These are phyloP conservation scores for Physaria fendleri DNA, from an alignment of 345 rosid genomes.

Conservation along the genomic window DNA sequence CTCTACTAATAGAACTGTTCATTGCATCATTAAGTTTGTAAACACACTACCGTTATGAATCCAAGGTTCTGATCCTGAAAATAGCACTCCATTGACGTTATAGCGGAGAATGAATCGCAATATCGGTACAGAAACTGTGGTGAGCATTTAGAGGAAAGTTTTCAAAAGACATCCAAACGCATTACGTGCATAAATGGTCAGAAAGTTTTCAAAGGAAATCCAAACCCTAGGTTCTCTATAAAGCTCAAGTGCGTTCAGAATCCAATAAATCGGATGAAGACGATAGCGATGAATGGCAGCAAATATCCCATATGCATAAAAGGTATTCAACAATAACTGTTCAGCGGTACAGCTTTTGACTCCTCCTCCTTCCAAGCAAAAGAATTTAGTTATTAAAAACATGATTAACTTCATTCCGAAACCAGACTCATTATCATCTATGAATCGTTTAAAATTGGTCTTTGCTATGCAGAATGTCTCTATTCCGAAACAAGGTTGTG, in stretches of 20 bases:
- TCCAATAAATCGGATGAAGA: conserved; percentile 34
- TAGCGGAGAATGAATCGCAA: conserved; percentile 1
- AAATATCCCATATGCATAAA: conserved; percentile 50
- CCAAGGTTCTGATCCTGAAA: conserved; percentile 92
- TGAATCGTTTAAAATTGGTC: neutral
- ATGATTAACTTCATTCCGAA: neutral
- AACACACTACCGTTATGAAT: neutral
- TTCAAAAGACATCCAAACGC: no score
- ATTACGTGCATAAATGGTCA: no score
- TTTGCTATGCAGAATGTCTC: conserved; percentile 44
- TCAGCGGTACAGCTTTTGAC: neutral
- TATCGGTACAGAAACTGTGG: neutral
- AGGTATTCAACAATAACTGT: conserved; percentile 38
- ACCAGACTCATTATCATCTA: neutral
- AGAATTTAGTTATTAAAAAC: neutral
- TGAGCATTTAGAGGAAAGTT: conserved; percentile 28
- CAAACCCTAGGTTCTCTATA: no score
- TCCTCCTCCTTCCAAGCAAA: neutral
- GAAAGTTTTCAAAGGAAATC: no score
- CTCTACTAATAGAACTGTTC: neutral
- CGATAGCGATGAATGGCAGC: conserved; percentile 59
- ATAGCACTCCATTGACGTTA: no score
- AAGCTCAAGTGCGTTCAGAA: conserved; percentile 28
- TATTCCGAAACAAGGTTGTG: conserved; percentile 76
- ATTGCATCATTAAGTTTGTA: neutral